Evolutionary conservation across 768 basidiomycete species (phyloP).

Genomic region (Asterophora parasitica): DNA sequence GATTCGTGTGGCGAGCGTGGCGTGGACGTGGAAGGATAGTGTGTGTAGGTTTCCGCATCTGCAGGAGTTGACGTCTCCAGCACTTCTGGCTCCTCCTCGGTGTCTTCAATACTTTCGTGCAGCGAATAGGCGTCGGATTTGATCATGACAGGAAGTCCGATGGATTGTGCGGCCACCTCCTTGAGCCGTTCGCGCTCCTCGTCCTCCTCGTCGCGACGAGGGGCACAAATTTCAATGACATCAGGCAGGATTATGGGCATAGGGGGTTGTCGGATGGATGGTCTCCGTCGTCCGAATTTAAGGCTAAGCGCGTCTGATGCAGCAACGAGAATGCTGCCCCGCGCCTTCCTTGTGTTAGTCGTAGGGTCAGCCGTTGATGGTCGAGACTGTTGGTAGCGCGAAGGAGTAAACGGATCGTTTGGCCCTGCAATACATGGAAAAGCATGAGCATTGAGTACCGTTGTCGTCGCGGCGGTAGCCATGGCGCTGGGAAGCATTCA

Average conservation of each 20-base stretch:
- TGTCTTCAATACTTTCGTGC: conserved; percentile 32
- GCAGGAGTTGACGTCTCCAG: conserved; percentile 10
- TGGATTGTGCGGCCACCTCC: conserved; percentile 70
- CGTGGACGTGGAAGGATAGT: conserved; percentile 4
- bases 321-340: conserved; percentile 45
- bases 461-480: neutral
- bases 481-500: neutral
- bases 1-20: conserved; percentile 28
- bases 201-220: conserved; percentile 52
- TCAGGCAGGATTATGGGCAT: conserved; percentile 51
- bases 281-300: conserved; percentile 44
- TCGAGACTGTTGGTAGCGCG: conserved; percentile 18
- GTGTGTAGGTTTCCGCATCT: conserved; percentile 6
- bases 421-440: conserved; percentile 2
- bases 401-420: conserved; percentile 18
- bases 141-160: conserved; percentile 59
- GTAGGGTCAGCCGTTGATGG: conserved; percentile 22
- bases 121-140: conserved; percentile 33
- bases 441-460: neutral
- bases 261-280: conserved; percentile 30
- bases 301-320: conserved; percentile 49
- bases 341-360: conserved; percentile 25
- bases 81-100: conserved; percentile 27
- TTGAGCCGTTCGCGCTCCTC: conserved; percentile 74
- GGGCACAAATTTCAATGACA: conserved; percentile 68